Evolutionary conservation across 345 rosid genomes (phyloP).

Genomic region (Laguncularia racemosa): DNA sequence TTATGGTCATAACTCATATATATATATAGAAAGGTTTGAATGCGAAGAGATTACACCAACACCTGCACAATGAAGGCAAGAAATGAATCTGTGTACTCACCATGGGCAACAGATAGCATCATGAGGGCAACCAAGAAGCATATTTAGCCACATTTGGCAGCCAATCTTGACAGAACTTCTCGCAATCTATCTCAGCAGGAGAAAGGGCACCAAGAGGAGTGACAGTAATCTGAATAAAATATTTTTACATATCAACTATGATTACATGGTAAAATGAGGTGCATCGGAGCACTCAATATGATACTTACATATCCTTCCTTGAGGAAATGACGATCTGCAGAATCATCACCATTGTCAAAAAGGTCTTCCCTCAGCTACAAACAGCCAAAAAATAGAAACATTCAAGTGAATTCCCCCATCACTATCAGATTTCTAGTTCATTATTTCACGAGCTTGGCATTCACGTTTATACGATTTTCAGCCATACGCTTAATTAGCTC

Average conservation of each 20-base stretch:
- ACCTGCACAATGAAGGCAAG: too few species aligned
- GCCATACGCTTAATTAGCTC: too few species aligned
- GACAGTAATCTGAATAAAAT: constrained; percentile 65
- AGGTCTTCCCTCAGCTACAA: constrained; percentile 31
- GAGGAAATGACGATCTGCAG: constrained; percentile 48
- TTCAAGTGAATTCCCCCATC: not conserved
- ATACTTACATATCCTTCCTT: constrained; percentile 68
- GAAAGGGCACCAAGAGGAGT: constrained; percentile 78
- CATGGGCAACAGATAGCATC: constrained; percentile 4
- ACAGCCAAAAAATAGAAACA: not conserved
- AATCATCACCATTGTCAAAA: constrained; percentile 29
- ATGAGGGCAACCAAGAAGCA: constrained; percentile 32
- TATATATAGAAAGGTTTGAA: too few species aligned
- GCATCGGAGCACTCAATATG: not conserved
- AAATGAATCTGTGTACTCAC: too few species aligned
- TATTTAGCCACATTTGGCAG: constrained; percentile 40
- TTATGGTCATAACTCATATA: too few species aligned
- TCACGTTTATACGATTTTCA: too few species aligned
- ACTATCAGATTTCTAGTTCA: not conserved
- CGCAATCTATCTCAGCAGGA: constrained; percentile 42
- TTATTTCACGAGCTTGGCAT: too few species aligned
- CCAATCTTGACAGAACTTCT: constrained; percentile 53
- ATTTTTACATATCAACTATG: constrained; percentile 4
- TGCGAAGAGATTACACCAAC: too few species aligned
- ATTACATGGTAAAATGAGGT: not conserved